phyloP scores from a whole-genome alignment of 2,329 filamentous ascomycete species.

The Corynespora cassiicola region DNA sequence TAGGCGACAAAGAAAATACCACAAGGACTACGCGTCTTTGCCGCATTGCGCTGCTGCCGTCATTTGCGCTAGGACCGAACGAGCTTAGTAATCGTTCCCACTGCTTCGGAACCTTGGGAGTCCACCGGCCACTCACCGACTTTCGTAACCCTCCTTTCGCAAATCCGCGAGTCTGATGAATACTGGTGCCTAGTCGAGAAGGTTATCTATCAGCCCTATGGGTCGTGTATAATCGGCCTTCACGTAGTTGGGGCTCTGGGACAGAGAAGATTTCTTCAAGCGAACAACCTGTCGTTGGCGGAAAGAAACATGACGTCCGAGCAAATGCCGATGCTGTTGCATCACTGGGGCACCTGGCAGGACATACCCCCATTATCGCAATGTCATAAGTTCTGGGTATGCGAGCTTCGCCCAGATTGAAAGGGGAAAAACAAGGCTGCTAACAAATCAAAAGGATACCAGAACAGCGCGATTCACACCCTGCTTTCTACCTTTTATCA shows the following conservation, averaged over 20 bases:
- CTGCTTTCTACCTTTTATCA: constrained; percentile 50
- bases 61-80: too few relatives aligned
- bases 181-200: too few relatives aligned
- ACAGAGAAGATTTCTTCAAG: constrained; percentile 26
- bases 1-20: too few relatives aligned
- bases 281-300: constrained; percentile 2
- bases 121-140: too few relatives aligned
- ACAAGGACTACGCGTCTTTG: too few relatives aligned
- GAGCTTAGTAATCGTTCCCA: too few relatives aligned
- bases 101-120: too few relatives aligned
- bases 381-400: constrained; percentile 38
- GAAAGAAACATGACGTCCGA: constrained; percentile 28
- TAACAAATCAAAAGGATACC: constrained; percentile 35
- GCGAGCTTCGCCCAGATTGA: constrained; percentile 3
- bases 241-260: constrained; percentile 26
- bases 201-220: too few relatives aligned
- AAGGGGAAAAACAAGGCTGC: background rate
- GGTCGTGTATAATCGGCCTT: too few relatives aligned
- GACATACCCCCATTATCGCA: constrained; percentile 24
- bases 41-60: too few relatives aligned
- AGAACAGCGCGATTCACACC: constrained; percentile 46
- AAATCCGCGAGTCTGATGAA: too few relatives aligned
- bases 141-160: too few relatives aligned
- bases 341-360: constrained; percentile 8
- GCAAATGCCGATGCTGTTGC: constrained; percentile 28